Conservation (phyloP, 371 early-diverging fungal species). For the Mortierella sp. region DNA sequence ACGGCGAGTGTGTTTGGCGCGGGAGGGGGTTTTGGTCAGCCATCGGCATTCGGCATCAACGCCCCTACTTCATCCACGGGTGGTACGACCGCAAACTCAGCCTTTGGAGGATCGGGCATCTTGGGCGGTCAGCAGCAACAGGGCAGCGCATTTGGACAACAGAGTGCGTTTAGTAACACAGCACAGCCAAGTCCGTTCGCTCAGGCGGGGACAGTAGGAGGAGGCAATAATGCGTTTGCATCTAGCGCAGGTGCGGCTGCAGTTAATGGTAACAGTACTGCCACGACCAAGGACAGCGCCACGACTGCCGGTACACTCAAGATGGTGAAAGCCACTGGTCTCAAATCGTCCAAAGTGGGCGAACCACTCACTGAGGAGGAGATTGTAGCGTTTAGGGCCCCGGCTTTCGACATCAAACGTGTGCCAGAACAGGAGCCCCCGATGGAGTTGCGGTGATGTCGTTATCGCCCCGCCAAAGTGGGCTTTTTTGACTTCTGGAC, state of each 20-base stretch:
- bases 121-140: conserved; percentile 19
- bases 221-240: conserved; percentile 1
- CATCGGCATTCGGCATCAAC: conserved; percentile 16
- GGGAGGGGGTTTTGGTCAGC: conserved; percentile 41
- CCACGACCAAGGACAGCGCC: conserved; percentile 7
- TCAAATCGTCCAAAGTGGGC: conserved; percentile 16
- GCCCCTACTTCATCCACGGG: conserved; percentile 31
- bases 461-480: too few relatives aligned
- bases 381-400: conserved; percentile 56
- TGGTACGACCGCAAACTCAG: conserved; percentile 29
- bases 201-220: conserved; percentile 3
- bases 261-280: neutral
- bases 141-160: conserved; percentile 31
- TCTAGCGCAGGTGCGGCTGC: neutral
- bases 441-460: conserved; percentile 55
- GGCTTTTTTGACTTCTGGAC: too few relatives aligned
- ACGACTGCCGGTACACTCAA: conserved; percentile 19
- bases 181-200: conserved; percentile 8
- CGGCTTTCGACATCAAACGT: conserved; percentile 53
- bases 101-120: conserved; percentile 39
- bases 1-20: conserved; percentile 32
- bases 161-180: conserved; percentile 1
- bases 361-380: conserved; percentile 41
- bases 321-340: conserved; percentile 29
- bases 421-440: conserved; percentile 68